phyloP scores from a whole-genome alignment of 306 rosid genomes.

The Medicago arabica region DNA sequence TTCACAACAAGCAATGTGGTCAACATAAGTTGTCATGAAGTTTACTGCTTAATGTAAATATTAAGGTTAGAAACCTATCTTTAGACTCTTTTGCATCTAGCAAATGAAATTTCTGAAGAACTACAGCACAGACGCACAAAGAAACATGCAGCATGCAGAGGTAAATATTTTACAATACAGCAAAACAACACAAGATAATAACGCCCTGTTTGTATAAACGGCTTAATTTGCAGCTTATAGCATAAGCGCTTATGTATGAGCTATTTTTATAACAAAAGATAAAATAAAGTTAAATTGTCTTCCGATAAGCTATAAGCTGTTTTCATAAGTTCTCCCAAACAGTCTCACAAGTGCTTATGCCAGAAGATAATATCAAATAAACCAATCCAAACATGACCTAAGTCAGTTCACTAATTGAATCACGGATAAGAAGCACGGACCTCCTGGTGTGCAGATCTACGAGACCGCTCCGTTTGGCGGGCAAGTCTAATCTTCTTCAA shows the following conservation, averaged over 20 bases:
- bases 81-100: constrained; percentile 17
- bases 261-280: too few relatives aligned
- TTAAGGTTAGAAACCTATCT: constrained; percentile 20
- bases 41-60: constrained; percentile 27
- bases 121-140: constrained; percentile 10
- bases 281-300: too few relatives aligned
- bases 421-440: constrained; percentile 51
- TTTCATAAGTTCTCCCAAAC: too few relatives aligned
- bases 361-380: too few relatives aligned
- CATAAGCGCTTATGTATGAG: too few relatives aligned
- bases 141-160: constrained; percentile 1
- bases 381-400: too few relatives aligned
- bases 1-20: constrained; percentile 27
- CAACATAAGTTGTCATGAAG: constrained; percentile 4
- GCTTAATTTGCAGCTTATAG: too few relatives aligned
- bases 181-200: constrained; percentile 14
- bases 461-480: constrained; percentile 97
- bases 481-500: constrained; percentile 97
- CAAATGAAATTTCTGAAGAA: constrained; percentile 37
- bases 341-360: too few relatives aligned
- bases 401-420: constrained; percentile 29
- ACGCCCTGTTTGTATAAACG: too few relatives aligned
- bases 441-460: constrained; percentile 99
- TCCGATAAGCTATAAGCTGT: too few relatives aligned
- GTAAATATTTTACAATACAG: constrained; percentile 18